Base-by-base conservation (phyloP, 371 early-diverging fungal species). In the Conidiobolus incongruus region DNA sequence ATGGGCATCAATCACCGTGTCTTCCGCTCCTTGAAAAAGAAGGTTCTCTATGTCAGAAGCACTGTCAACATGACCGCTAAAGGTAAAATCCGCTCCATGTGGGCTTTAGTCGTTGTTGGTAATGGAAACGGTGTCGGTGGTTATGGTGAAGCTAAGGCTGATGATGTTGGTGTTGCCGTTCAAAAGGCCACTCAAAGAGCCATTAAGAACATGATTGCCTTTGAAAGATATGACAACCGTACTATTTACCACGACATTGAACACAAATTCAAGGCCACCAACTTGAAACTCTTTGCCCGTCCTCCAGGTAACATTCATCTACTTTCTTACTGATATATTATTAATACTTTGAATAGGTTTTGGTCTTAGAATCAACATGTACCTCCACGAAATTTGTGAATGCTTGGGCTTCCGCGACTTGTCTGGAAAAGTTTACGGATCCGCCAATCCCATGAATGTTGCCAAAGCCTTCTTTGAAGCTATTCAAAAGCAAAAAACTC, bases 381-480 rank as follows among this genome's bases (percentile, higher is more conserved):
- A 80, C 45, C 77, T 97, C 48, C 94, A 95, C 69, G 93, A 94
- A 58, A 72, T 97, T 46, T 90, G 86, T 57, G 69, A 83, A 47
- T 89, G 89, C 56, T 62, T 85, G 28, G 98, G 97, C 28, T 82
- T 95, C 52, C 63, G 75, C 47, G 98, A 97, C 62, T 50, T 96
- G 48, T 69, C 81, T 40, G 85, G 77, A 45, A 96, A 95, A 60
- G 79, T 92, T 22, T 62, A 69, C 52, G 96, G 97, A 3, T 88
- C 89, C 13, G 66, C 71, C 34, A 92, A 89, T 56, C 90, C 91
- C 8, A 83, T 96, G 81, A 97, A 97, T 57, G 95, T 97, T 20
- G 75, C 92, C 63, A 92, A 97, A 68, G 88, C 80, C 16, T 81
- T 86, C 4, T 90, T 96, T 55, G 85, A 77, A 57, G 97, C 98